Evolutionary conservation across 2,329 filamentous ascomycete genomes (phyloP).

Genomic region (Colletotrichum graminicola): DNA sequence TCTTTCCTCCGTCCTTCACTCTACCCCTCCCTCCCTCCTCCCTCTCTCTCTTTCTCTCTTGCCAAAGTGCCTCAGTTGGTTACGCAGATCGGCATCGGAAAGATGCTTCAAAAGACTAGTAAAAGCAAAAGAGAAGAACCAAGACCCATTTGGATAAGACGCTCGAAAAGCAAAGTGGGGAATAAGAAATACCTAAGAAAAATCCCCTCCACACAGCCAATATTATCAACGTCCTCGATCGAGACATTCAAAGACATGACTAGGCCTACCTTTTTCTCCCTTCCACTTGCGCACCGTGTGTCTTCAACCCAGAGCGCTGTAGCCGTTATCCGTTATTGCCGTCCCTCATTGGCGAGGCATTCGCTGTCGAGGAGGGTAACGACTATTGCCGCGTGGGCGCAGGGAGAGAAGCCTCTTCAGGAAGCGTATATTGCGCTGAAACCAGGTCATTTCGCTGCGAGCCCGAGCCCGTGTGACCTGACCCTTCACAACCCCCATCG

Average conservation of each 20-base stretch:
- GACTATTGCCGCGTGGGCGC: constrained; percentile 19
- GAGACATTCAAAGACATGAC: neutral
- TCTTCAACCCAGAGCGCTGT: constrained; percentile 25
- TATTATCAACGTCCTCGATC: constrained; percentile 18
- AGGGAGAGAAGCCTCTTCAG: constrained; percentile 26
- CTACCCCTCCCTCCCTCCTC: neutral
- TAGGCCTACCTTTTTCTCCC: neutral
- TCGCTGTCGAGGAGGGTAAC: constrained; percentile 10
- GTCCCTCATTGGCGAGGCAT: constrained; percentile 12
- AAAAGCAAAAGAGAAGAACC: constrained; percentile 15
- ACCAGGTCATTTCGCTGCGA: constrained; percentile 39
- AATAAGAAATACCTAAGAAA: neutral
- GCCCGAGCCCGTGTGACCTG: constrained; percentile 2
- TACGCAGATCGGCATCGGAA: constrained; percentile 18
- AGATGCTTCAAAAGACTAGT: constrained; percentile 5
- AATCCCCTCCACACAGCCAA: neutral
- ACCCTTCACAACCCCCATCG: neutral
- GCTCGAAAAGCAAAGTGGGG: neutral
- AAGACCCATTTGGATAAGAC: neutral
- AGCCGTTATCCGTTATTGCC: neutral
- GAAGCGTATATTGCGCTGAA: constrained; percentile 32
- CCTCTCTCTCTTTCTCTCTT: neutral
- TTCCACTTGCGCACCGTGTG: constrained; percentile 12
- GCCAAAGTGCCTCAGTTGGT: neutral
- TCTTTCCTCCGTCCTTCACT: neutral